Base-by-base conservation (phyloP, 129 eudicot genomes). In the Oenanthe sinensis region DNA sequence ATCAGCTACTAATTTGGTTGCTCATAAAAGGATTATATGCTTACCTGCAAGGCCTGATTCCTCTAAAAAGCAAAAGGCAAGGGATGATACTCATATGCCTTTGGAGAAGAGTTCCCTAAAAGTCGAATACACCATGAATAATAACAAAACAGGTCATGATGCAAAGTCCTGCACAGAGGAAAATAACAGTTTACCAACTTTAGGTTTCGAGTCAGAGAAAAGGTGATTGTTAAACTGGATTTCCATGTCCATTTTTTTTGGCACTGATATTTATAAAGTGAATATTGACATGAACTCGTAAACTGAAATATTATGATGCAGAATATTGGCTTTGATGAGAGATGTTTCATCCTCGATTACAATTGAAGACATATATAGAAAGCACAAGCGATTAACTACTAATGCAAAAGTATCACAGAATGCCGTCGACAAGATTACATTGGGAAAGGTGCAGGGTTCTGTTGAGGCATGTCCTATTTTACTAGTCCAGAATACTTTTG, bases 371-470 rank as follows among this genome's bases (percentile, higher is more conserved):
- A 78, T 95, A 15, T 81, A 70, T 75, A 74, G 50, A 75, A 85
- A 80, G 85, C 89, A 88, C 79, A 86, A 77, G 74, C 79, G 85
- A 44, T 89, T 91, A 69, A 69, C 92, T 19, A 87, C 88, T 6
- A 85, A 84, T 84, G 78, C 85, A 77, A 50, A 74, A 43, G 78
- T 87, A 68, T 86, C 97, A 49, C 86, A 84, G 76, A 48, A 42
- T 77, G 69, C 49, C 26, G 80, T 54, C 30, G 88, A 87, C 74
- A 89, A 87, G 83, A 80, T 89, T 70, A 95, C 92, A 9, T 79
- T 82, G 80, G 89, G 94, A 44, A 90, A 90, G 84, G 97, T 95
- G 65, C 94, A 95, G 82, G 96, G 91, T 73, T 81, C 85, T 58
- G 83, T 89, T 75, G 89, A 90, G 94, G 98, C 89, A 84, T 85